Conservation (phyloP, 2,329 filamentous ascomycete genomes). For the Paecilomyces formosus region DNA sequence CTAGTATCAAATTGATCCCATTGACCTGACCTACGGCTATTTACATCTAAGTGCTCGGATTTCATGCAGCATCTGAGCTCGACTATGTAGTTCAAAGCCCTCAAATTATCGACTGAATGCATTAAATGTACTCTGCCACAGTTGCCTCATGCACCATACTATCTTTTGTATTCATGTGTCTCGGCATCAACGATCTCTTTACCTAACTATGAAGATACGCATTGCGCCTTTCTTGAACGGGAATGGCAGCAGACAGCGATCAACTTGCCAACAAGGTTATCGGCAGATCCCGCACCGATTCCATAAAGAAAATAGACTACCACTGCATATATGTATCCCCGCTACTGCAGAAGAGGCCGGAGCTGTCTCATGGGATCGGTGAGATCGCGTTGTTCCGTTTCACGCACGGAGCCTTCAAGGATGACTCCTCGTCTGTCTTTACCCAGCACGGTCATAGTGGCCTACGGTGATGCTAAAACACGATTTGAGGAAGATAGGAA, state of each 20-base stretch:
- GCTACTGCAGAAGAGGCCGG: not conserved
- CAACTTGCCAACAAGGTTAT: not conserved
- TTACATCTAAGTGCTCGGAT: not conserved
- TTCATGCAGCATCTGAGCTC: not conserved
- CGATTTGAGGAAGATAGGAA: not conserved
- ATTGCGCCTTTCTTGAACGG: not conserved
- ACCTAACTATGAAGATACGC: not conserved
- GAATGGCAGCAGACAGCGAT: not conserved
- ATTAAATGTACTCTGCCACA: no score
- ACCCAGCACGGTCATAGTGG: not conserved
- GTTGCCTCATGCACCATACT: not conserved
- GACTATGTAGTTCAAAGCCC: not conserved
- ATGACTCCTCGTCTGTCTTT: not conserved
- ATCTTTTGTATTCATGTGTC: not conserved
- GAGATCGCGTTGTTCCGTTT: not conserved
- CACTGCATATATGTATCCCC: not conserved
- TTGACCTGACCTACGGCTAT: not conserved
- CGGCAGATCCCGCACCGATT: not conserved
- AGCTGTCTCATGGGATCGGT: not conserved
- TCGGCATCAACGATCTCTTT: not conserved
- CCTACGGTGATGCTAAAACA: not conserved
- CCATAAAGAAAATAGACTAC: not conserved
- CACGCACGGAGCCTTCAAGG: not conserved
- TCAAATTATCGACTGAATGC: no score
- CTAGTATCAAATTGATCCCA: no score